Base-by-base conservation (phyloP, 108 stramenopile species). In the Cyclotella baltica region DNA sequence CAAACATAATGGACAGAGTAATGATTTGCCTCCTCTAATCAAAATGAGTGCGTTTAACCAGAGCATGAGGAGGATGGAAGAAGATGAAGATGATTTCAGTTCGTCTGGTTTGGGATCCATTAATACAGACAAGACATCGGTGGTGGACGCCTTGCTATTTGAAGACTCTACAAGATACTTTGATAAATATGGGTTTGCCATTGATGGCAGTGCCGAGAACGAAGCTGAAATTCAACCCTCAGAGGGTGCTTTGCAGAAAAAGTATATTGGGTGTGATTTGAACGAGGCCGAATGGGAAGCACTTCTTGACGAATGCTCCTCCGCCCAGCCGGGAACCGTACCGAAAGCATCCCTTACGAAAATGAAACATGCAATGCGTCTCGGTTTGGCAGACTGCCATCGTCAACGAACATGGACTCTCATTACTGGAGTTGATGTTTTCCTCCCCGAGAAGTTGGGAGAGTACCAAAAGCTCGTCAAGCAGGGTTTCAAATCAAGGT, bases 361-460 rank as follows among this genome's bases (percentile, higher is more conserved):
- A 72, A 19, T 72, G 2, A 72, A 72, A 48, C 35, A 43, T 38
- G 51, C 40, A 29, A 72, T 72, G 58, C 71, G 71, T 2, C 71
- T 72, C 0, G 74, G 74, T 33, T 56, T 75, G 40, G 43, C 74
- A 2, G 64, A 75, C 40, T 19, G 5, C 22, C 33, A 62, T 16
- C 52, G 74, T 28, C 35, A 52, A n/a, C 36, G 50, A 52, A 55
- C 74, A 10, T 75, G 74, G 74, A 57, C 65, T 5, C 20, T 75
- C 10, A 53, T 75, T 2, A 66, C 74, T 27, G 74, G 53, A 28
- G 43, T 75, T 27, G 55, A 75, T 67, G 0, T 34, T 37, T 52
- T 75, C 33, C 9, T 75, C 19, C 31, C 55, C 10, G 74, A 56
- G n/a, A 75, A 66, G 52, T 37, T 47, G 10, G 74, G 74, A 19